Conservation (phyloP, 2,329 filamentous ascomycete species). For the Venturia aucupariae region DNA sequence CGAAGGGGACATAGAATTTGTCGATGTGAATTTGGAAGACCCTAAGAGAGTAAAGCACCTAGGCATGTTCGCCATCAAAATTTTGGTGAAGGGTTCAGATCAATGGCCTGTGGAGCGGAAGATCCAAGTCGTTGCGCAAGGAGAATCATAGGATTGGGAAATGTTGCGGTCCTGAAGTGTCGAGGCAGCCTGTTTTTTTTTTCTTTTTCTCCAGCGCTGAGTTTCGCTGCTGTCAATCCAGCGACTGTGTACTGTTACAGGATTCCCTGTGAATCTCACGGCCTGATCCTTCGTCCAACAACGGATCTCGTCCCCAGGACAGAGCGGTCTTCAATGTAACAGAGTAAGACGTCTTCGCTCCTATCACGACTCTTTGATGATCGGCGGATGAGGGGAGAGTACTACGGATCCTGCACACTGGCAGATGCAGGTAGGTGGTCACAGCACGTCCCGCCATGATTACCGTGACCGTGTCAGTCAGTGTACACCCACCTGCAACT, state of each 20-base stretch:
- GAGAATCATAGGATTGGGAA: conserved; percentile 21
- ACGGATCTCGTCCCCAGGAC: not conserved
- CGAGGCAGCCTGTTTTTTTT: not conserved
- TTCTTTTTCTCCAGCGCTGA: not conserved
- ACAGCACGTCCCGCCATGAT: not conserved
- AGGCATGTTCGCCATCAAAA: conserved; percentile 44
- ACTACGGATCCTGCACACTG: too few relatives aligned
- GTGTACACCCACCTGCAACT: too few relatives aligned
- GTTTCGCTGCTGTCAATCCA: not conserved
- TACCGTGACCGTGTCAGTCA: not conserved
- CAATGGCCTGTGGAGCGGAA: conserved; percentile 30
- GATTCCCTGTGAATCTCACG: not conserved
- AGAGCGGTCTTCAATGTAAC: not conserved
- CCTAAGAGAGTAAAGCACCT: conserved; percentile 42
- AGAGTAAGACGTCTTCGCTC: not conserved
- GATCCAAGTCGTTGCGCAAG: conserved; percentile 31
- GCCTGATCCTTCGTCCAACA: not conserved
- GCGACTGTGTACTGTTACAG: not conserved
- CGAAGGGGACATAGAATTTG: conserved; percentile 43
- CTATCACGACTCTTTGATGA: not conserved
- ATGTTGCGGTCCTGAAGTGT: not conserved
- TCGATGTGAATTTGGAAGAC: conserved; percentile 30
- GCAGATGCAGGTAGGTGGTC: too few relatives aligned
- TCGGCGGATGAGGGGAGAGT: too few relatives aligned
- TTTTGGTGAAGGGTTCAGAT: conserved; percentile 40